Evolutionary conservation across 768 basidiomycete species (phyloP).

Genomic region (Lentinula raphanica): DNA sequence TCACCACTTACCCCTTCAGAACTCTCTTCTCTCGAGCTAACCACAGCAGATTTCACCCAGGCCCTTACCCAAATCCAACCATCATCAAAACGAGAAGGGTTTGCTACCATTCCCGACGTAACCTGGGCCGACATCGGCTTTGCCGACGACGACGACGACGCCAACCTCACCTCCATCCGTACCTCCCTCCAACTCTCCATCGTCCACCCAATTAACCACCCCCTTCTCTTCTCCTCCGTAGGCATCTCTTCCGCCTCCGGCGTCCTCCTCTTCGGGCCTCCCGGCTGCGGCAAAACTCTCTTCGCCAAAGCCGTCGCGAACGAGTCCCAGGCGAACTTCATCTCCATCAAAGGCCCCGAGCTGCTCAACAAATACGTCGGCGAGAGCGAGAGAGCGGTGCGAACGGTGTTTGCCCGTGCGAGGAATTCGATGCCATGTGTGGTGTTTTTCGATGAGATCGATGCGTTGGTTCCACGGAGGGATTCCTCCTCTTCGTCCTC

Average conservation of each 20-base stretch:
- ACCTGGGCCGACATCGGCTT: conserved; percentile 95
- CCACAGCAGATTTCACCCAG: conserved; percentile 67
- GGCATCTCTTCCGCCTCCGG: conserved; percentile 92
- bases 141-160: conserved; percentile 46
- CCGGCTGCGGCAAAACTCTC: conserved; percentile 96
- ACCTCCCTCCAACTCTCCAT: conserved; percentile 97
- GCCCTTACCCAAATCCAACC: conserved; percentile 92
- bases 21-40: conserved; percentile 79
- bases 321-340: conserved; percentile 93
- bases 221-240: conserved; percentile 82
- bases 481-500: too few relatives aligned
- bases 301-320: conserved; percentile 98
- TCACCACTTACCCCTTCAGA: conserved; percentile 70
- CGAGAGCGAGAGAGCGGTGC: conserved; percentile 91
- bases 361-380: conserved; percentile 98
- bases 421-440: conserved; percentile 92
- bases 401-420: conserved; percentile 92
- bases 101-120: conserved; percentile 93
- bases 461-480: conserved; percentile 84
- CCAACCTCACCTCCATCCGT: conserved; percentile 29
- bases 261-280: conserved; percentile 97
- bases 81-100: conserved; percentile 95
- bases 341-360: conserved; percentile 97
- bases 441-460: conserved; percentile 93
- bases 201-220: conserved; percentile 88